Evolutionary conservation across 2,329 filamentous ascomycete species (phyloP).

Genomic region (Venturiaceae sp.): DNA sequence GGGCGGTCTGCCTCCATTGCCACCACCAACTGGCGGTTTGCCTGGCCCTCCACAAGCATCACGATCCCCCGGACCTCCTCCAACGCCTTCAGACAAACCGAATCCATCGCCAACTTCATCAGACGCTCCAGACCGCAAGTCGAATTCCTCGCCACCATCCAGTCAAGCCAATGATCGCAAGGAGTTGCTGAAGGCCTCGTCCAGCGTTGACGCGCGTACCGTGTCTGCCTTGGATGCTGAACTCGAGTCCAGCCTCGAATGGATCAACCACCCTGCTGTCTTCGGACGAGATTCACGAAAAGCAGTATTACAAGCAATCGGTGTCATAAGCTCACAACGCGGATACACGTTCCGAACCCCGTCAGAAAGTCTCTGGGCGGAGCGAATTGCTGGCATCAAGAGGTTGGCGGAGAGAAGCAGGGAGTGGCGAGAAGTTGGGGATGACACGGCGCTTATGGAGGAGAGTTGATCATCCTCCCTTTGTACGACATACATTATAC

Average conservation of each 20-base stretch:
- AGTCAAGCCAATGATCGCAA: not conserved
- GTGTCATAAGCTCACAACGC: constrained; percentile 89
- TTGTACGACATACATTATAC: not conserved
- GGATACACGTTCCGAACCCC: constrained; percentile 89
- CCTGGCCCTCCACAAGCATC: constrained; percentile 22
- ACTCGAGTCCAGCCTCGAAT: constrained; percentile 82
- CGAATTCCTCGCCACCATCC: not conserved
- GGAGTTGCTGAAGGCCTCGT: constrained; percentile 15
- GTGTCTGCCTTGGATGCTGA: constrained; percentile 85
- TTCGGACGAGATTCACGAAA: constrained; percentile 92
- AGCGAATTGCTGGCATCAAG: constrained; percentile 71
- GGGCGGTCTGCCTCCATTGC: constrained; percentile 78
- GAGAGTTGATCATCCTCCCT: constrained; percentile 20
- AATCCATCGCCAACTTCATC: constrained; percentile 15
- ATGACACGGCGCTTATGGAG: constrained; percentile 54
- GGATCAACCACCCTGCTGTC: constrained; percentile 94
- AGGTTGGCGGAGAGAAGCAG: constrained; percentile 72
- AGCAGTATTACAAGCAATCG: constrained; percentile 90
- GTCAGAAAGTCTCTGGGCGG: constrained; percentile 82
- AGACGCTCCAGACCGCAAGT: constrained; percentile 12
- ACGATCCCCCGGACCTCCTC: constrained; percentile 32
- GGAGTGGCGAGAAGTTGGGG: constrained; percentile 83
- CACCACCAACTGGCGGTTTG: constrained; percentile 25
- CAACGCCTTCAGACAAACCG: constrained; percentile 24
- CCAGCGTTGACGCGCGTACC: constrained; percentile 73